Percentiles rank a stretch among this genome's conserved stretches.
Conservation (phyloP, 495 filamentous ascomycete species). For the Acidomyces sp. region DNA sequence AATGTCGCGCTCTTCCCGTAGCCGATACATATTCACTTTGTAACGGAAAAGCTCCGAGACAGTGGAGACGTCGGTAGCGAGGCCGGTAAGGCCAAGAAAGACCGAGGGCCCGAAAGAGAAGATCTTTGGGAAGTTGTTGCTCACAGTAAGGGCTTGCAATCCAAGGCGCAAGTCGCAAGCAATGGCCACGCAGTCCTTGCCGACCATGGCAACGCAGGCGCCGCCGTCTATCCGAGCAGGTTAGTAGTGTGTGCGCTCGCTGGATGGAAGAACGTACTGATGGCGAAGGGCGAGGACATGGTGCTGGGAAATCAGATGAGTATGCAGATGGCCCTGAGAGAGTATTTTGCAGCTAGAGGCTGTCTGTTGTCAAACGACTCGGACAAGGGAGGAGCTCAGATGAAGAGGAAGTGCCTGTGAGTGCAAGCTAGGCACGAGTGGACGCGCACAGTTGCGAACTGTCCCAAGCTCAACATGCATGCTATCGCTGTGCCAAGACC, state of each 20-base stretch:
- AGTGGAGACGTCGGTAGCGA: slow-evolving; percentile 89
- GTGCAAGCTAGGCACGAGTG: slow-evolving; percentile 4
- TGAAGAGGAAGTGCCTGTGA: not conserved
- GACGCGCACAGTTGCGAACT: not conserved
- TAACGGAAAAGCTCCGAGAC: slow-evolving; percentile 96
- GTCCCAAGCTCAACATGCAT: not conserved
- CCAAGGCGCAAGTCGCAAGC: slow-evolving; percentile 97
- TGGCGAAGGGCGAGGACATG: slow-evolving; percentile 53
- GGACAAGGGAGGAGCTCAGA: not conserved
- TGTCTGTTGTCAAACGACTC: not conserved
- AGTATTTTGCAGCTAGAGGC: not conserved
- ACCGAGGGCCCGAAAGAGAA: slow-evolving; percentile 86
- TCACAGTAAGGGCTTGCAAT: slow-evolving; percentile 89
- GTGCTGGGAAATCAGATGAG: slow-evolving; percentile 5
- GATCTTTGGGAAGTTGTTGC: slow-evolving; percentile 99
- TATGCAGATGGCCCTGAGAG: not conserved
- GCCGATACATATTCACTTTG: slow-evolving; percentile 99
- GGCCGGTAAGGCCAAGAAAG: slow-evolving; percentile 91
- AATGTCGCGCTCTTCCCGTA: slow-evolving; percentile 94
- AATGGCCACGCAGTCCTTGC: slow-evolving; percentile 98
- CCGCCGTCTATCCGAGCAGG: slow-evolving; percentile 58
- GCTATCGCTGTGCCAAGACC: not conserved
- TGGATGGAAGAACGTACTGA: slow-evolving; percentile 47
- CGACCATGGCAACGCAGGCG: slow-evolving; percentile 94
- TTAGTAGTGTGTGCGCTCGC: slow-evolving; percentile 10